These are phyloP conservation scores for Sideroxylon spinosum DNA, from an alignment of 179 eudicot species.

Conservation along the genomic window DNA sequence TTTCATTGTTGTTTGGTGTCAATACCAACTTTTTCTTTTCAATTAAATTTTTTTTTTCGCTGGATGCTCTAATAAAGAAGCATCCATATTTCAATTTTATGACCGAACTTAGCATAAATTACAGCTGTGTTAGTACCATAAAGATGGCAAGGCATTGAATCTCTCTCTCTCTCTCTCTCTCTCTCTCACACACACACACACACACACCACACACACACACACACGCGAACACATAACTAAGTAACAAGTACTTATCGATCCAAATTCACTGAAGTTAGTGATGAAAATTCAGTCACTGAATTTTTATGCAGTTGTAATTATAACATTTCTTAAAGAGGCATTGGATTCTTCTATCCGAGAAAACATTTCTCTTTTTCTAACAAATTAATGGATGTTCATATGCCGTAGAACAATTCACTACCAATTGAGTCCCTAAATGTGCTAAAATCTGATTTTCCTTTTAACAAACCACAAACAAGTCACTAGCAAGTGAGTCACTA, in stretches of 20 bases:
- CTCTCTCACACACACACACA: background rate
- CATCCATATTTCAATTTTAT: background rate
- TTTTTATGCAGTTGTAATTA: background rate
- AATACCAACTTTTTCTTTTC: background rate
- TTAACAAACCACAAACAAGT: background rate
- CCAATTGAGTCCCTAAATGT: background rate
- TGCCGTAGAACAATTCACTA: background rate
- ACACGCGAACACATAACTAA: background rate
- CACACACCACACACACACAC: background rate
- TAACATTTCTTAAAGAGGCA: background rate
- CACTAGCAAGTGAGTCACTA: background rate
- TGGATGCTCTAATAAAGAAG: background rate
- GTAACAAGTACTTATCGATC: background rate
- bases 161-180: background rate
- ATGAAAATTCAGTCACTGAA: slow-evolving; percentile 4
- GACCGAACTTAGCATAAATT: slow-evolving; percentile 5
- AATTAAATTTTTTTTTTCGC: background rate
- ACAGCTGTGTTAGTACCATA: slow-evolving; percentile 9
- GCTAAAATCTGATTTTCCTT: background rate
- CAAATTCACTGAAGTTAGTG: too few relatives aligned
- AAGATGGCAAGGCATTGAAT: slow-evolving; percentile 5
- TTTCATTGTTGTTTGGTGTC: background rate
- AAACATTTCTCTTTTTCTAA: background rate
- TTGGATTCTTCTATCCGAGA: slow-evolving; percentile 1
- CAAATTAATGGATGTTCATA: background rate